phyloP scores from a whole-genome alignment of 2,329 filamentous ascomycete species.

The Calonectria honghensis region DNA sequence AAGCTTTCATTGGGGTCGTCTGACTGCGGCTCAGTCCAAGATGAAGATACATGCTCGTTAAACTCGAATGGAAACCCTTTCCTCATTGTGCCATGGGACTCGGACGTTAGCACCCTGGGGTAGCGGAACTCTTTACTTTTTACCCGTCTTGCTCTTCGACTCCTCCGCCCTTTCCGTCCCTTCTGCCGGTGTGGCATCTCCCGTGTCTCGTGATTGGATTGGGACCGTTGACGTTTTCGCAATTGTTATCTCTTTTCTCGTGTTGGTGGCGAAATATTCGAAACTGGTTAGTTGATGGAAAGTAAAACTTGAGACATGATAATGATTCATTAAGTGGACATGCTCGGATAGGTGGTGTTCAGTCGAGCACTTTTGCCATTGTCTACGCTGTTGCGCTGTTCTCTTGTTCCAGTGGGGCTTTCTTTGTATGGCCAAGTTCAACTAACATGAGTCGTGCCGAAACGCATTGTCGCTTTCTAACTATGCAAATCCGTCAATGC shows the following conservation, averaged over 20 bases:
- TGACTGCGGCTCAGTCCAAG: constrained; percentile 46
- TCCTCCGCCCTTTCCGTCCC: neutral
- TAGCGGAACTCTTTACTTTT: constrained; percentile 5
- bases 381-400: neutral
- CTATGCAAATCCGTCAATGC: constrained; percentile 19
- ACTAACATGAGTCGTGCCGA: constrained; percentile 10
- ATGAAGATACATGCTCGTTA: constrained; percentile 37
- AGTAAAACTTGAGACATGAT: constrained; percentile 15
- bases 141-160: constrained; percentile 5
- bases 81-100: neutral
- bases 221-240: neutral
- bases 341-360: neutral
- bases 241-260: constrained; percentile 14
- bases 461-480: constrained; percentile 11
- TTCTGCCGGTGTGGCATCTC: neutral
- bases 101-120: neutral
- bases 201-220: neutral
- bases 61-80: constrained; percentile 36
- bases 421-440: constrained; percentile 6
- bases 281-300: neutral
- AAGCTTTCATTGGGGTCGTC: constrained; percentile 50
- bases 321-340: constrained; percentile 6
- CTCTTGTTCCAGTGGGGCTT: constrained; percentile 5
- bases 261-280: neutral
- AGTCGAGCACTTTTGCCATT: constrained; percentile 9